Evolutionary conservation across 352 stramenopile genomes (phyloP), one percentile per base, ranked within the genome.

Genomic region (Phytophthora cactorum): DNA sequence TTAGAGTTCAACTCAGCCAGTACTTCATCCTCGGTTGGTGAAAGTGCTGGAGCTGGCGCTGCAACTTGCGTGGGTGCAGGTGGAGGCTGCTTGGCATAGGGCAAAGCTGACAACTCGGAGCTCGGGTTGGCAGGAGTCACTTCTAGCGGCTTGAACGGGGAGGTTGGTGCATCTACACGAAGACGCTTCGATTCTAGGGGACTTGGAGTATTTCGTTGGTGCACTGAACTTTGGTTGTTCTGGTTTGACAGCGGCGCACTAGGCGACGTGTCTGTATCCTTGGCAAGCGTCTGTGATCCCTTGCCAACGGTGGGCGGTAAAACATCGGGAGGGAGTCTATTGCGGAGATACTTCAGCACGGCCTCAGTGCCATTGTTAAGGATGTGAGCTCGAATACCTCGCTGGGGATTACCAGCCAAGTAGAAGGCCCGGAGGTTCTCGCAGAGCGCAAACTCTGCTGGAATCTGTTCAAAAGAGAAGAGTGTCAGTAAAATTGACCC

Each of bases 351-450:
- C 50, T 90, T 89, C 31, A 95, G 71, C 41, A 95, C 80, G 6
- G 87, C 83, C 29, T 92, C 83, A 0, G 87, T 83, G 41, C 88
- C 87, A 68, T 79, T 77, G 61, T 86, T 82, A 11, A 95, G 73
- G 17, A 90, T 86, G 29, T 82, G 82, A 5, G 77, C 46, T 28
- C 88, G 83, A 31, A 96, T 82, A 52, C 74, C 78, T 36, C 88
- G 83, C 67, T 95, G 87, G 1, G 89, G 88, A 62, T 96, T 96
- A 34, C 87, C 89, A 56, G 57, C 62, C 15, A 95, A 62, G 25
- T 86, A 80, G 5, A 96, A 60, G 2, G 82, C 70, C n/a, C 76
- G 70, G 3, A 96, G 78, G 45, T 86, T 71, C 32, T 78, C 70
- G 44, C 79, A 89, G 2, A 77, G 70, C 25, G 83, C 81, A 25